Evolutionary conservation across 805 yeast genomes (phyloP).

Genomic region (Starmera amethionina): DNA sequence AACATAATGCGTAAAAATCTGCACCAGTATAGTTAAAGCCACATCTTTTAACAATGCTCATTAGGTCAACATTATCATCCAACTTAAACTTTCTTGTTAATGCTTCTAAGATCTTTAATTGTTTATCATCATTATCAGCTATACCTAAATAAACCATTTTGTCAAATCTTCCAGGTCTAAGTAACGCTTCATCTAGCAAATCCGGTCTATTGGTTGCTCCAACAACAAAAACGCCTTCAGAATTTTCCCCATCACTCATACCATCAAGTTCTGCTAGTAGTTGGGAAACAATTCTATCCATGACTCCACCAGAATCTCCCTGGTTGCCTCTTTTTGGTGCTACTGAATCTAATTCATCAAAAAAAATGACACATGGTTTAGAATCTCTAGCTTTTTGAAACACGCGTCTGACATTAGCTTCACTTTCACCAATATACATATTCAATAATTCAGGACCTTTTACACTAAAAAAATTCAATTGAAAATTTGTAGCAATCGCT

Average conservation of each 20-base stretch:
- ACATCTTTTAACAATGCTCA: constrained; percentile 53
- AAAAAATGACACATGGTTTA: constrained; percentile 93
- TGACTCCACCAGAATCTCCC: constrained; percentile 98
- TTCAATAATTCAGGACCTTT: constrained; percentile 95
- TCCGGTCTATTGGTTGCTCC: constrained; percentile 99
- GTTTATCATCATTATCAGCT: constrained; percentile 84
- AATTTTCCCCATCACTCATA: constrained; percentile 64
- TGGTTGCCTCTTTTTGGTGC: constrained; percentile 98
- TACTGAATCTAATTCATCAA: constrained; percentile 95
- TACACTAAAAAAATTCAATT: constrained; percentile 89
- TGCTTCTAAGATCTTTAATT: constrained; percentile 76
- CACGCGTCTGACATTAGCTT: constrained; percentile 91
- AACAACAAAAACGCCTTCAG: constrained; percentile 88
- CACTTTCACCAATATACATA: constrained; percentile 98
- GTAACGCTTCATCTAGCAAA: constrained; percentile 82
- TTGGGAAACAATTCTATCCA: constrained; percentile 97
- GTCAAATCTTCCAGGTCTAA: constrained; percentile 93
- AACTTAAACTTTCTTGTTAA: constrained; percentile 75
- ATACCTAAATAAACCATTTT: constrained; percentile 91
- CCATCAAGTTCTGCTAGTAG: constrained; percentile 92
- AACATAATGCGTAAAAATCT: constrained; percentile 91
- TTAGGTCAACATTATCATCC: constrained; percentile 48
- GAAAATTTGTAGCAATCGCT: constrained; percentile 93
- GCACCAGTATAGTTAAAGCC: constrained; percentile 96
- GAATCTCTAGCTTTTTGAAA: constrained; percentile 95